Evolutionary conservation across 164 flowering plant genomes (phyloP), one percentile per base, ranked within the genome.

Genomic region (Houttuynia cordata): DNA sequence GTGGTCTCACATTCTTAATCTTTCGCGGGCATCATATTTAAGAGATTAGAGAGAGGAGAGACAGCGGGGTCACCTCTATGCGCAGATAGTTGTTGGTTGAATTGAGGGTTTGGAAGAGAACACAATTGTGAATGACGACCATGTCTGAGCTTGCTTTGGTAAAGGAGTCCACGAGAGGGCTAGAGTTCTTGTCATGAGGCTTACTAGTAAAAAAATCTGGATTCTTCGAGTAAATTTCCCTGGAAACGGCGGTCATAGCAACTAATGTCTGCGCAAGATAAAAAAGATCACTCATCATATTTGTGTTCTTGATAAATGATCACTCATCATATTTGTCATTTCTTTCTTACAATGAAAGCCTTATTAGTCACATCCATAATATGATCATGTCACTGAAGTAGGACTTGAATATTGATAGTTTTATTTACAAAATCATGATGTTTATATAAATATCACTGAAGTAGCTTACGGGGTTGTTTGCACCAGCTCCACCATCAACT

Each of bases 401-500:
- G n/a, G n/a, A n/a, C n/a, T n/a, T n/a, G n/a, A n/a, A n/a, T n/a
- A n/a, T n/a, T n/a, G n/a, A n/a, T n/a, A n/a, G n/a, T n/a, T n/a
- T n/a, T n/a, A n/a, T n/a, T n/a, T n/a, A n/a, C n/a, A n/a, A n/a
- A n/a, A n/a, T n/a, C n/a, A n/a, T n/a, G n/a, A n/a, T n/a, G n/a
- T n/a, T n/a, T n/a, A n/a, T n/a, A n/a, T n/a, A 22, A n/a, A n/a
- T n/a, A n/a, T n/a, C n/a, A n/a, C n/a, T 24, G 18, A 25, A 56
- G 10, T 6, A 34, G 18, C 56, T 63, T 63, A 56, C 66, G 0
- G 66, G 66, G 24, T 63, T 63, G 45, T 63, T 62, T 37, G 65
- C 65, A 39, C 58, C 65, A 53, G 53, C 58, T 17, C 65, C 59
- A 4, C 65, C 65, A 45, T 64, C 66, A 24, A 64, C 42, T n/a